phyloP scores from a whole-genome alignment of 2,329 filamentous ascomycete species.

The Seiridium cupressi region DNA sequence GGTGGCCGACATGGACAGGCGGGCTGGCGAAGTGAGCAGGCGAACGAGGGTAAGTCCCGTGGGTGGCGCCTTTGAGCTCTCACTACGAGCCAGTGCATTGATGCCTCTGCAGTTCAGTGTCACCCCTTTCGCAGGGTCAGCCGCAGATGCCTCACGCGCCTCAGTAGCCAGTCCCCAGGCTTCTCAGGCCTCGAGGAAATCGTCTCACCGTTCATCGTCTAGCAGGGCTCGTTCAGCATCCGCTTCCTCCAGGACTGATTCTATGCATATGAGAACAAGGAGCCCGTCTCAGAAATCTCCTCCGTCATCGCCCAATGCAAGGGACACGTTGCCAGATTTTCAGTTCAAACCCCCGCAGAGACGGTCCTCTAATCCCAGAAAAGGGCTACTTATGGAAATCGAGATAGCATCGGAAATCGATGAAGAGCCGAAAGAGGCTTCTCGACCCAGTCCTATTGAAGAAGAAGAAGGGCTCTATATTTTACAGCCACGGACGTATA shows the following conservation, averaged over 20 bases:
- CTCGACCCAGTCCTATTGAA: constrained; percentile 16
- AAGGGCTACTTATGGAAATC: constrained; percentile 15
- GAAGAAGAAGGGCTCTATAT: constrained; percentile 47
- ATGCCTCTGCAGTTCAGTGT: constrained; percentile 24
- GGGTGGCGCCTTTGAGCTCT: constrained; percentile 11
- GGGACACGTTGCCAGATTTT: constrained; percentile 25
- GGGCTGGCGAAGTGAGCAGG: constrained; percentile 79
- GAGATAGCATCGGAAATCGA: constrained; percentile 17
- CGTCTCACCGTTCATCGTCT: constrained; percentile 12
- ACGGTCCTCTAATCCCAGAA: constrained; percentile 13
- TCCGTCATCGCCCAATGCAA: constrained; percentile 21
- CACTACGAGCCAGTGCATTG: constrained; percentile 11
- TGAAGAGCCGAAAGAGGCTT: constrained; percentile 12
- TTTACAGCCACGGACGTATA: constrained; percentile 58
- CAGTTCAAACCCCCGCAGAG: constrained; percentile 21
- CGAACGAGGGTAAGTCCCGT: constrained; percentile 64
- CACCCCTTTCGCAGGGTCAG: constrained; percentile 22
- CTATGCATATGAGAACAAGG: constrained; percentile 17
- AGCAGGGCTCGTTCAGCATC: constrained; percentile 15
- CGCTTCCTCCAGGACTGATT: constrained; percentile 15
- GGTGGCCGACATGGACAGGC: constrained; percentile 81
- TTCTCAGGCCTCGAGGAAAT: neutral
- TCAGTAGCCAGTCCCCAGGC: constrained; percentile 1
- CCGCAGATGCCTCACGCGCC: constrained; percentile 13
- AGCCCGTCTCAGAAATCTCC: constrained; percentile 20